phyloP scores from a whole-genome alignment of 192 early-diverging fungal genomes.

The Backusella westeae region DNA sequence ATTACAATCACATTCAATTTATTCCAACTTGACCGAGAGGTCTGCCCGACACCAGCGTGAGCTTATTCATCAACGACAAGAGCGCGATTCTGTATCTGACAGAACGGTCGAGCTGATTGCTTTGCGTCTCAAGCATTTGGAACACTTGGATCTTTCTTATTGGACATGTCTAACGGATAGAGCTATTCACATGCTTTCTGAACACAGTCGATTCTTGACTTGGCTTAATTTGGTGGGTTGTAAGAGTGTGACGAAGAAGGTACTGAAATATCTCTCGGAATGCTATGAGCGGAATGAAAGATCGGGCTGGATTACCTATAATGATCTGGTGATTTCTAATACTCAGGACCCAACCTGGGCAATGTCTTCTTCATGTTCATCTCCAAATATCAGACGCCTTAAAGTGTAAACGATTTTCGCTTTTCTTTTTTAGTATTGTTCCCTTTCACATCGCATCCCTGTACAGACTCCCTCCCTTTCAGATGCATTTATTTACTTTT shows the following conservation, averaged over 20 bases:
- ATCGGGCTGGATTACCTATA: conserved; percentile 1
- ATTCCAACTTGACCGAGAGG: not conserved
- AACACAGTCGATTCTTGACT: not conserved
- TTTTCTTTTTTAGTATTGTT: not conserved
- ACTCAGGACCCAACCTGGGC: not conserved
- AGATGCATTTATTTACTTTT: not conserved
- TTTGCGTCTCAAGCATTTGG: not conserved
- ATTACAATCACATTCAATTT: not conserved
- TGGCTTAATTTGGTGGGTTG: conserved; percentile 36
- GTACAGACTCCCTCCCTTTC: not conserved
- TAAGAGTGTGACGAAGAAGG: conserved; percentile 34
- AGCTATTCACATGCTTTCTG: conserved; percentile 1
- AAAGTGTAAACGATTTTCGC: not conserved
- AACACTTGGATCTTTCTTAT: conserved; percentile 13
- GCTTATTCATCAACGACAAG: not conserved
- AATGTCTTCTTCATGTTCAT: not conserved
- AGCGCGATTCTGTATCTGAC: conserved; percentile 1
- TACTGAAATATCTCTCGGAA: conserved; percentile 10
- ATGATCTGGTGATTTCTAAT: conserved; percentile 3
- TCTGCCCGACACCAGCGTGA: conserved; percentile 1
- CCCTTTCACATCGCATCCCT: not conserved
- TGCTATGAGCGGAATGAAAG: conserved; percentile 8
- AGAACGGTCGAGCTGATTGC: conserved; percentile 5
- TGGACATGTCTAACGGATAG: conserved; percentile 12
- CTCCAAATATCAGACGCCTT: not conserved